These are phyloP conservation scores for Pleurotus tuoliensis DNA, from an alignment of 768 basidiomycete genomes.

Conservation along the genomic window DNA sequence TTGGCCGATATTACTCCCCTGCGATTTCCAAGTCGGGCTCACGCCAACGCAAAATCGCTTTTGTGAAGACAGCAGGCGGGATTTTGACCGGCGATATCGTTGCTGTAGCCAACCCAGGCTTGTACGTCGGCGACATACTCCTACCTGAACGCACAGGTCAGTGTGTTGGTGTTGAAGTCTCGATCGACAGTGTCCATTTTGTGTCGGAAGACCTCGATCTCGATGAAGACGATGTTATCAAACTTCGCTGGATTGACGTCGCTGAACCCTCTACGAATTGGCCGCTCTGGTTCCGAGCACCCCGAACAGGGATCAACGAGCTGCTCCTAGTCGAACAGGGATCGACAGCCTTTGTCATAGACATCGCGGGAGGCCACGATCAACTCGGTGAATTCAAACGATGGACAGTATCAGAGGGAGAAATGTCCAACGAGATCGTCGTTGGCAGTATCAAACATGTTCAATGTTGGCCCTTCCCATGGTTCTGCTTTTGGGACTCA, in stretches of 20 bases:
- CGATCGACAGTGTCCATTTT: slow-evolving; percentile 44
- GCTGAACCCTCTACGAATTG: background rate
- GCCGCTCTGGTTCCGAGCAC: background rate
- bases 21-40: slow-evolving; percentile 41
- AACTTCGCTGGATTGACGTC: slow-evolving; percentile 46
- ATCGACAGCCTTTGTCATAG: slow-evolving; percentile 42
- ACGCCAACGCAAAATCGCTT: slow-evolving; percentile 46
- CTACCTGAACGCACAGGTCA: slow-evolving; percentile 31
- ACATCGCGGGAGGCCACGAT: slow-evolving; percentile 43
- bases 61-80: slow-evolving; percentile 60
- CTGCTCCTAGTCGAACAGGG: slow-evolving; percentile 56
- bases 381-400: slow-evolving; percentile 45
- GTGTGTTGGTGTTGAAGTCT: slow-evolving; percentile 21
- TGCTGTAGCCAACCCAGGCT: slow-evolving; percentile 58
- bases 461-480: background rate
- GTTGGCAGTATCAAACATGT: slow-evolving; percentile 29
- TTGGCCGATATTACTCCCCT: slow-evolving; percentile 65
- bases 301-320: slow-evolving; percentile 35
- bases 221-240: slow-evolving; percentile 31
- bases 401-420: slow-evolving; percentile 46
- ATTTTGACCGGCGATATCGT: slow-evolving; percentile 58
- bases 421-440: slow-evolving; percentile 54
- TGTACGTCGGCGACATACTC: slow-evolving; percentile 60
- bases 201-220: slow-evolving; percentile 48
- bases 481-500: background rate